Conservation (phyloP, 352 stramenopile species). For the Phytopythium litorale region DNA sequence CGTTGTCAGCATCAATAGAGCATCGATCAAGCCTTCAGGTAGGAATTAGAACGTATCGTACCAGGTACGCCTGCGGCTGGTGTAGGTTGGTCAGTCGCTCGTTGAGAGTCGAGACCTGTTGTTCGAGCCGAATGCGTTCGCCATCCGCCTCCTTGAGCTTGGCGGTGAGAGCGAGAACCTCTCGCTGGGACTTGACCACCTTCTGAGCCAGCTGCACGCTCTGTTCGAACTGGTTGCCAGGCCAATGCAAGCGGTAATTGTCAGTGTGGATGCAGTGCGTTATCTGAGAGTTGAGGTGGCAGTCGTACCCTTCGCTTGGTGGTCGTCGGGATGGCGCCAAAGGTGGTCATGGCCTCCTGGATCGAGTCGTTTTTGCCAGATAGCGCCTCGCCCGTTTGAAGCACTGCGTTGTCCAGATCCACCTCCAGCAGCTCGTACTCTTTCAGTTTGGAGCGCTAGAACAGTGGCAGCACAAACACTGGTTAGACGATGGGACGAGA, state of each 20-base stretch:
- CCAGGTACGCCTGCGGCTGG: constrained; percentile 73
- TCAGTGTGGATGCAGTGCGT: neutral
- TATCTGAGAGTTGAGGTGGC: neutral
- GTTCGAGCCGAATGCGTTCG: constrained; percentile 27
- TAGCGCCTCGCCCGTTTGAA: constrained; percentile 53
- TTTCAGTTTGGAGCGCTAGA: constrained; percentile 49
- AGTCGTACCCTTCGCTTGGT: constrained; percentile 55
- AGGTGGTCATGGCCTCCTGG: constrained; percentile 50
- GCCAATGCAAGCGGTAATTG: neutral
- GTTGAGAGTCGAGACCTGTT: constrained; percentile 28
- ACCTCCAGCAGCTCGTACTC: constrained; percentile 76
- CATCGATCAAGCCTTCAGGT: neutral
- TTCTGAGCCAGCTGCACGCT: constrained; percentile 62
- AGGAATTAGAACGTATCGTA: constrained; percentile 10
- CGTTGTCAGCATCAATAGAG: neutral
- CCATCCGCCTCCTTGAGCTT: constrained; percentile 24
- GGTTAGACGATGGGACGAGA: neutral
- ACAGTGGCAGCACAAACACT: neutral
- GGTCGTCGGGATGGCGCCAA: constrained; percentile 59
- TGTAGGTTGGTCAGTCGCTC: constrained; percentile 45
- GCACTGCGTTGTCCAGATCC: constrained; percentile 59
- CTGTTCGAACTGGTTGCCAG: constrained; percentile 56
- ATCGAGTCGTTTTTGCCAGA: constrained; percentile 14
- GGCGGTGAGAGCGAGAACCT: constrained; percentile 38
- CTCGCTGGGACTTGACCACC: constrained; percentile 62